Conservation (phyloP, 495 filamentous ascomycete genomes). For the Penicillium ochrochloron region DNA sequence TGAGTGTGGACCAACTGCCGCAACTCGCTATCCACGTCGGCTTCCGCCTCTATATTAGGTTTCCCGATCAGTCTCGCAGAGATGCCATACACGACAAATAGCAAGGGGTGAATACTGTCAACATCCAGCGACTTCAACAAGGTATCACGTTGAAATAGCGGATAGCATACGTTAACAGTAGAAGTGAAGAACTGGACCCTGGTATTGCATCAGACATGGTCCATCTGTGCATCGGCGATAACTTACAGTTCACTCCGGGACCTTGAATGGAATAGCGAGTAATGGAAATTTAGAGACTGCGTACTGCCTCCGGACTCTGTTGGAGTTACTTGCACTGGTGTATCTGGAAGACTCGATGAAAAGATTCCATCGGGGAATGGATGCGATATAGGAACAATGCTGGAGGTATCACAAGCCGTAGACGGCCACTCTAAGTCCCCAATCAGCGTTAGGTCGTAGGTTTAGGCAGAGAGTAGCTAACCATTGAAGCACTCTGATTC, state of each 20-base stretch:
- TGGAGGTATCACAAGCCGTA: not conserved
- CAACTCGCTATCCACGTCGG: slow-evolving; percentile 6
- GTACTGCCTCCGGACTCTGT: not conserved
- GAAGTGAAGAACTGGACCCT: not conserved
- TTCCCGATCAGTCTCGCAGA: not conserved
- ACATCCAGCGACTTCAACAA: not conserved
- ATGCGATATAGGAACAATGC: not conserved
- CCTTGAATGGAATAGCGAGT: slow-evolving; percentile 9
- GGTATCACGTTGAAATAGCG: not conserved
- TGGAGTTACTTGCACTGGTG: not conserved
- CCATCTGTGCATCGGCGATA: slow-evolving; percentile 1
- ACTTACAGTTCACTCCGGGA: slow-evolving; percentile 8
- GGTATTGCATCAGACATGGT: not conserved
- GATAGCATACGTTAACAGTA: not conserved
- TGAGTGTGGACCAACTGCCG: slow-evolving; percentile 7
- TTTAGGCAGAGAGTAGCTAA: not conserved
- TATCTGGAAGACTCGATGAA: not conserved
- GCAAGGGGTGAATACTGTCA: not conserved
- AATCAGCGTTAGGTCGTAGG: not conserved
- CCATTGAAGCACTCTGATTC: not conserved
- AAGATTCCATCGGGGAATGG: not conserved
- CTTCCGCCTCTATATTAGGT: slow-evolving; percentile 4
- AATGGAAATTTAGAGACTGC: not conserved
- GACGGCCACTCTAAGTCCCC: not conserved
- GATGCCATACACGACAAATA: not conserved